Evolutionary conservation across 768 basidiomycete species (phyloP), one percentile per base, ranked within the genome.

Genomic region (Boletus subcaerulescens): DNA sequence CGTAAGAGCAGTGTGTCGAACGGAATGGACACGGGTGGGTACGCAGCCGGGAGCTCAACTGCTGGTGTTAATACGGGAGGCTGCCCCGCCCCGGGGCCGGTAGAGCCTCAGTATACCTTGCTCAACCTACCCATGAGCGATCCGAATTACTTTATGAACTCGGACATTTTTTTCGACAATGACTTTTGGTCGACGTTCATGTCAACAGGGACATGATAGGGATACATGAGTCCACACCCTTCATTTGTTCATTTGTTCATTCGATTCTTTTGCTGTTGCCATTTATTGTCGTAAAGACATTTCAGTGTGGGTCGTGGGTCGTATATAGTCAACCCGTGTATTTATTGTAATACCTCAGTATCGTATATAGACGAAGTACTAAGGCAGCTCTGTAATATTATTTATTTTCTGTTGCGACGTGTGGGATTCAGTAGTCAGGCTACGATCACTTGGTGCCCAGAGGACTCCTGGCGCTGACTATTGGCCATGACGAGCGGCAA

Each of bases 131-230:
- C 66, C 3, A 58, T 66, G 59, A 60, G 49, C 38, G 70, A 71
- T 36, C 60, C 65, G 1, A 70, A 53, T 43, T 73, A 66, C 44
- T 73, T 73, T 45, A 63, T 69, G 59, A 62, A 59, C 39, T 66
- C 74, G 22, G 74, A 78, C 53, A 61, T 76, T 45, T 74, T 78
- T 53, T 67, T 75, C 40, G 77, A 78, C 53, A 66, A 71, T 26
- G 70, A 72, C 10, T 78, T 78, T 56, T 78, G 77, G 77, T 63
- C 71, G 20, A 71, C 74, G 7, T 77, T 78, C 39, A 66, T 77
- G 67, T 54, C 13, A 53, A 40, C 45, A 52, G 57, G 56, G 38
- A 22, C 35, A 54, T 57, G 50, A 57, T 59, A 45, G 9, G 60
- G 42, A 50, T 13, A n/a, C 4, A 20, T 18, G 3, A 18, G 43